Base-by-base conservation (phyloP, 202 grass and related monocot species). In the Carex sylvatica region DNA sequence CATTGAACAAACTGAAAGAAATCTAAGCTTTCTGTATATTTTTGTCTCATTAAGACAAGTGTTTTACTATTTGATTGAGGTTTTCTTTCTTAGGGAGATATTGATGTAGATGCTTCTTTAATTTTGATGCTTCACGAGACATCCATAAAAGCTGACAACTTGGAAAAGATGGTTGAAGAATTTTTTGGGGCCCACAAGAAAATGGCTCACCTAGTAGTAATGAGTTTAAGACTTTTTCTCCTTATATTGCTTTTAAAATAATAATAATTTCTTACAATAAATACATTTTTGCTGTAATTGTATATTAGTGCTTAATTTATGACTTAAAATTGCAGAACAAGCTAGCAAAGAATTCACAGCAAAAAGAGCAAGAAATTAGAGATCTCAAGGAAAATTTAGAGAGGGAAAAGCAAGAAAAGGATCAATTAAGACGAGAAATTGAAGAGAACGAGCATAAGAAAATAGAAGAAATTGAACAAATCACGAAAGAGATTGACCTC, bases 71-170 rank as follows among this genome's bases (percentile, higher is more conserved):
- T 63, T 65, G 33, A 81, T 65, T 46, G 62, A 61, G 18, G 9
- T 51, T 81, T 40, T 40, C 6, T 84, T 74, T 46, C 52, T 13
- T 83, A 71, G 49, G 77, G 88, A 88, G 87, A 89, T 62, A 15
- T 62, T 51, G 83, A 74, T 26, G 70, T 80, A 85, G 88, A 93
- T 85, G 31, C 30, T 73, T 56, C 53, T 54, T 9, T 88, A 65
- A 88, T 83, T 84, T 73, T 71, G 70, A 87, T 89, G 79, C 73
- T 85, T 80, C 53, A 89, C 59, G 87, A 88, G 84, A 67, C 73
- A 59, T 71, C 76, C 28, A 26, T 70, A 59, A 78, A 91, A 79
- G 72, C 49, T 64, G 83, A 78, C 38, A 93, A 72, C 23, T 83
- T 89, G 46, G 42, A 73, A 65, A 86, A 82, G 9, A 72, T 86